These are phyloP conservation scores for Aspergillus alliaceus DNA, from an alignment of 2,329 filamentous ascomycete genomes.

Conservation along the genomic window DNA sequence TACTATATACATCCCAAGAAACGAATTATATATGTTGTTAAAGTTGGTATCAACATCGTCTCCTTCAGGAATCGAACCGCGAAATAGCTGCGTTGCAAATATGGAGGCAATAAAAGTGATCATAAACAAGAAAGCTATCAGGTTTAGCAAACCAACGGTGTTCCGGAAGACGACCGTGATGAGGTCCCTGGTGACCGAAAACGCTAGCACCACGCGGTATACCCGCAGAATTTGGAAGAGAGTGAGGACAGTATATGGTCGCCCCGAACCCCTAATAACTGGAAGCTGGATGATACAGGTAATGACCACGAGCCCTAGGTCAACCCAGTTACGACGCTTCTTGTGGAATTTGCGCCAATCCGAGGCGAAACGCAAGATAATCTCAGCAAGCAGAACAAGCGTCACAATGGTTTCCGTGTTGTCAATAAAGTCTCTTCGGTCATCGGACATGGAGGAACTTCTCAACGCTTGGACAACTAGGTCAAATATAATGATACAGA, in stretches of 20 bases:
- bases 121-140: slow-evolving; percentile 94
- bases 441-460: slow-evolving; percentile 70
- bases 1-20: slow-evolving; percentile 96
- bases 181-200: slow-evolving; percentile 82
- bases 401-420: slow-evolving; percentile 75
- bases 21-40: slow-evolving; percentile 89
- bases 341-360: slow-evolving; percentile 81
- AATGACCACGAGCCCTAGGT: slow-evolving; percentile 75
- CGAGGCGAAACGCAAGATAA: slow-evolving; percentile 71
- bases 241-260: slow-evolving; percentile 81
- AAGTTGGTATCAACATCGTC: slow-evolving; percentile 76
- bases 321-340: slow-evolving; percentile 73
- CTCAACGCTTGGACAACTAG: slow-evolving; percentile 76
- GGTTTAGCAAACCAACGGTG: slow-evolving; percentile 83
- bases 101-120: slow-evolving; percentile 93
- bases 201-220: slow-evolving; percentile 86
- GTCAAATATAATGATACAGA: slow-evolving; percentile 74
- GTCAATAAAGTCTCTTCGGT: slow-evolving; percentile 65
- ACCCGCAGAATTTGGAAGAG: slow-evolving; percentile 90
- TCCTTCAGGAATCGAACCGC: slow-evolving; percentile 73
- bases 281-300: slow-evolving; percentile 87
- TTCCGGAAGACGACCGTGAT: slow-evolving; percentile 88
- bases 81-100: slow-evolving; percentile 88
- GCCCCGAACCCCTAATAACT: slow-evolving; percentile 68
- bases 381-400: slow-evolving; percentile 75